These are phyloP conservation scores for Laguncularia racemosa DNA, from an alignment of 345 rosid species.

Conservation along the genomic window DNA sequence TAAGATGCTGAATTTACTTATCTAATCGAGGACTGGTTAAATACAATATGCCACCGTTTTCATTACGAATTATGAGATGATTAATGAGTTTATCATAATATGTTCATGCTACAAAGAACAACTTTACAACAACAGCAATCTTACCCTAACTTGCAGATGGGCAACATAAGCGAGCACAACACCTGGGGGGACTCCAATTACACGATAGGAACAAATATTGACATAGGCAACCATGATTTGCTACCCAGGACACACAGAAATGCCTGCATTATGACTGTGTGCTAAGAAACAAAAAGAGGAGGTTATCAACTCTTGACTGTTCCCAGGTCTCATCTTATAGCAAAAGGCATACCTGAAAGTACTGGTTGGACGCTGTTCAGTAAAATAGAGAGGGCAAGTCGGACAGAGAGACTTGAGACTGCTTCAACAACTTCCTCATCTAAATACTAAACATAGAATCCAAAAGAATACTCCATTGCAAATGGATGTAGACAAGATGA, in stretches of 20 bases:
- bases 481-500: conserved; percentile 12
- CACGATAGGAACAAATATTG: conserved; percentile 23
- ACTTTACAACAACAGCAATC: background rate
- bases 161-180: conserved; percentile 20
- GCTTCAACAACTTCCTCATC: conserved; percentile 19
- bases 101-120: too few species aligned
- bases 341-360: conserved; percentile 17
- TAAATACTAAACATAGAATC: conserved; percentile 23
- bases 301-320: too few species aligned
- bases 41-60: too few species aligned
- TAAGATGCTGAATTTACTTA: too few species aligned
- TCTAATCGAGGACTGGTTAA: too few species aligned
- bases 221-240: conserved; percentile 24
- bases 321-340: too few species aligned
- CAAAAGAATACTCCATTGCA: conserved; percentile 22
- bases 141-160: conserved; percentile 32
- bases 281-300: background rate
- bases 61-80: too few species aligned
- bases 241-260: conserved; percentile 21
- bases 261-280: conserved; percentile 13
- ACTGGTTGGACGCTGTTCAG: conserved; percentile 35
- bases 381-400: conserved; percentile 31
- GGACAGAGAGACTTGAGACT: conserved; percentile 25
- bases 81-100: too few species aligned
- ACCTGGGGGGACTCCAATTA: conserved; percentile 28